A percentile compares a stretch with the other conserved stretches of the same genome.
These are phyloP conservation scores for Fomitiporia mediterranea DNA, from an alignment of 1,284 basidiomycete species.

Conservation along the genomic window DNA sequence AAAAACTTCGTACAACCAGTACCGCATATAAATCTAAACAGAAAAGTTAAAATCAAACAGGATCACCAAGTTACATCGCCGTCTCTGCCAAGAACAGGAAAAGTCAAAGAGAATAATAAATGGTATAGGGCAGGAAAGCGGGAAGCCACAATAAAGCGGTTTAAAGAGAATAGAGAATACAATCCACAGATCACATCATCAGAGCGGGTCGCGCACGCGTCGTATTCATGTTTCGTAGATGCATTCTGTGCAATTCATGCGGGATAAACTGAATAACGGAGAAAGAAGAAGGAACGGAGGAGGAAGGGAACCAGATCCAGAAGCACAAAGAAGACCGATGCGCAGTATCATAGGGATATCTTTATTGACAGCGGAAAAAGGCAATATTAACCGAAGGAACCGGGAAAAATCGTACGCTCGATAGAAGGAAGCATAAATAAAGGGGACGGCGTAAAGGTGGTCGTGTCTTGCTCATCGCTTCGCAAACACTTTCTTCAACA, in stretches of 20 bases:
- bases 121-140: slow-evolving; percentile 3
- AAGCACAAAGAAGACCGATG: background rate
- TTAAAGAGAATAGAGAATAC: slow-evolving; percentile 11
- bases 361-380: slow-evolving; percentile 7
- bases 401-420: background rate
- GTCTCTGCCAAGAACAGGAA: slow-evolving; percentile 4
- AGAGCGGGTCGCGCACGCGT: background rate
- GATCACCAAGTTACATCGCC: slow-evolving; percentile 8
- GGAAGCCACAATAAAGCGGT: background rate
- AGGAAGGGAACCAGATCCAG: background rate
- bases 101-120: background rate
- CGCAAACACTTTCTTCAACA: slow-evolving; percentile 89
- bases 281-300: background rate
- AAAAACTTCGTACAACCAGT: slow-evolving; percentile 14
- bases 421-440: slow-evolving; percentile 17
- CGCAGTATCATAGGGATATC: slow-evolving; percentile 18
- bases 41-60: slow-evolving; percentile 8
- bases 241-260: slow-evolving; percentile 2
- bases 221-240: background rate
- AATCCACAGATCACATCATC: background rate
- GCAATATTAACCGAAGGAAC: slow-evolving; percentile 8
- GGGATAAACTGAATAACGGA: background rate
- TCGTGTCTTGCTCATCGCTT: slow-evolving; percentile 56
- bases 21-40: slow-evolving; percentile 19
- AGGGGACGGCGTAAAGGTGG: slow-evolving; percentile 8